Percentiles rank a stretch among this genome's conserved stretches.
Evolutionary conservation across 1,139 yeast species (phyloP).

Genomic region (Debaryomycetaceae sp.): DNA sequence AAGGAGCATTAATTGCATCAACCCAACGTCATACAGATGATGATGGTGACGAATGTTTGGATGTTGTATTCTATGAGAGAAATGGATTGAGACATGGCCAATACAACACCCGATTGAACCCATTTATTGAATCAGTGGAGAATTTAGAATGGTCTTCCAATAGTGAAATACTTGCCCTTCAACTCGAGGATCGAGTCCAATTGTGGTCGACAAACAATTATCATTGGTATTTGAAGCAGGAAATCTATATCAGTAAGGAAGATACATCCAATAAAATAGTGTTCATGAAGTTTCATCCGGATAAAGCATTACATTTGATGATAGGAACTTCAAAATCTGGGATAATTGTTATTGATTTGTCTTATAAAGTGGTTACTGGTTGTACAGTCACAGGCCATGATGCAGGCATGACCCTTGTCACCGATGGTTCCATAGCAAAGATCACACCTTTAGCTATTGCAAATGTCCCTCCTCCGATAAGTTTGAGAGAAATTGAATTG

Average conservation of each 20-base stretch:
- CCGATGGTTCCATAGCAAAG: conserved; percentile 72
- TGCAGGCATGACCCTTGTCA: conserved; percentile 72
- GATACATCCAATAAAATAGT: conserved; percentile 30
- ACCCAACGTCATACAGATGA: conserved; percentile 59
- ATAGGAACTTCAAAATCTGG: conserved; percentile 47
- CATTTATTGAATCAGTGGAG: conserved; percentile 43
- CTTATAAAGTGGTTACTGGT: conserved; percentile 64
- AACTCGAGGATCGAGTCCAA: conserved; percentile 58
- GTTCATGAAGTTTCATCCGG: conserved; percentile 82
- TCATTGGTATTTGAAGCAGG: conserved; percentile 93
- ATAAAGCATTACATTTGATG: conserved; percentile 73
- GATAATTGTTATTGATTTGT: conserved; percentile 66
- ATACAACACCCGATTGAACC: conserved; percentile 63
- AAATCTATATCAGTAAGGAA: conserved; percentile 38
- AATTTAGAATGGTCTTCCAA: conserved; percentile 77
- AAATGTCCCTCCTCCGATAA: conserved; percentile 93
- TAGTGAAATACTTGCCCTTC: conserved; percentile 75
- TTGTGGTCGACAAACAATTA: conserved; percentile 92
- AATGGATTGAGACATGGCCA: conserved; percentile 93
- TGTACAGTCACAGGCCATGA: conserved; percentile 67
- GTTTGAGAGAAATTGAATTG: conserved; percentile 62
- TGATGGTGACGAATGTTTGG: conserved; percentile 46
- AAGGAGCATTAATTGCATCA: conserved; percentile 83
- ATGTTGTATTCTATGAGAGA: conserved; percentile 80
- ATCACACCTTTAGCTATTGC: conserved; percentile 83